Evolutionary conservation across 2,329 filamentous ascomycete genomes (phyloP), one percentile per base, ranked within the genome.

Genomic region (Leptographium radiaticola): DNA sequence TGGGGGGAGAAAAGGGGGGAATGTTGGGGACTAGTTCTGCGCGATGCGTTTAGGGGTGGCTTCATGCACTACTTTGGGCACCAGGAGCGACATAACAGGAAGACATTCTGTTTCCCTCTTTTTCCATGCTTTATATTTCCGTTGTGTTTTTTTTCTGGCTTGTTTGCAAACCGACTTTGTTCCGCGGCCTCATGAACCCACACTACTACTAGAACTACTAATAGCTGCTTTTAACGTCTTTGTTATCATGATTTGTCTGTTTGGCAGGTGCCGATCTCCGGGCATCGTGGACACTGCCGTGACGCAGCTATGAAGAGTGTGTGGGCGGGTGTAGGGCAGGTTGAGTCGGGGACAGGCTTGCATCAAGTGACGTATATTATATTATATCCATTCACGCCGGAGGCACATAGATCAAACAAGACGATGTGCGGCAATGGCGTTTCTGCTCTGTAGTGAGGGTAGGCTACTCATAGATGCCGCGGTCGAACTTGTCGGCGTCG

Each of bases 401-500:
- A 25, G 25, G 25, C 25, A 25, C 25, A 25, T 25, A 25, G 25
- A 25, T 3, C 5, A 25, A 25, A 25, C 25, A 25, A 3, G 25
- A 25, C 25, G 25, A 25, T 25, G 25, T 25, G 25, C 25, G 3
- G 25, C 25, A 25, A 25, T 5, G 25, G 25, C 25, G 25, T 25
- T 25, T 25, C 25, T 25, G 25, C 3, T 25, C 25, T 47, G n/a
- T 49, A 18, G 40, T 8, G 11, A 43, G 10, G 6, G n/a, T 20
- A 7, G 15, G n/a, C 30, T 53, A 59, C 16, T 57, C 40, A 34
- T 59, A 60, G 15, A 60, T 53, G 33, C 85, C 85, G 52, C 74
- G 70, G 59, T 94, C 89, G 64, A 97, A 98, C 62, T 80, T 87
- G 46, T 91, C 88, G 7, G 74, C 74, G 62, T 94, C 81, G 66